These are phyloP conservation scores for Aspergillus tanneri DNA, from an alignment of 2,329 filamentous ascomycete species.

Conservation along the genomic window DNA sequence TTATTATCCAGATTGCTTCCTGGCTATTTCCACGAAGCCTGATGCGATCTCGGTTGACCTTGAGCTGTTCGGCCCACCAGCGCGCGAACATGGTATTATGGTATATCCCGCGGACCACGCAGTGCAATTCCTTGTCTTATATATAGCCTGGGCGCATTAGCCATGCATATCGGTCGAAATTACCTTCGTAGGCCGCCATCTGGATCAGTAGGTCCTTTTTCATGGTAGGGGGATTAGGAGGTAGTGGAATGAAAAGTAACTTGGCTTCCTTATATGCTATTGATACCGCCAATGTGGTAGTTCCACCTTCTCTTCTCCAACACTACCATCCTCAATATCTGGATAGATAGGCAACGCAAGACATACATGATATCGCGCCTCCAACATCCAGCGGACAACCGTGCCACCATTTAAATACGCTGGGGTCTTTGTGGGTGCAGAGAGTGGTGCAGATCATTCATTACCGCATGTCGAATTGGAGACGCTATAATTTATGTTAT, in stretches of 20 bases:
- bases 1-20: background rate
- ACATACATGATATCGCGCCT: background rate
- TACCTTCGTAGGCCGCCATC: constrained; percentile 9
- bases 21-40: background rate
- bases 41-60: background rate
- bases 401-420: background rate
- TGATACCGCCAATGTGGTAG: background rate
- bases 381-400: background rate
- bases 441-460: background rate
- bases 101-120: constrained; percentile 3
- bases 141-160: background rate
- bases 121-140: background rate
- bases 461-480: background rate
- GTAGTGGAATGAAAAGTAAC: constrained; percentile 6
- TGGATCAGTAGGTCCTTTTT: constrained; percentile 6
- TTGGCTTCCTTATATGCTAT: background rate
- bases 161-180: constrained; percentile 6
- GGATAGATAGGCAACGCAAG: background rate
- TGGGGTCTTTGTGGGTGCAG: background rate
- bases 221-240: constrained; percentile 7
- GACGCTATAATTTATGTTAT: background rate
- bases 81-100: constrained; percentile 6
- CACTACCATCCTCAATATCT: background rate
- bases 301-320: background rate
- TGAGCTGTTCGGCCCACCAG: background rate